phyloP scores from a whole-genome alignment of 805 yeast genomes.

The Kluyveromyces lactis region DNA sequence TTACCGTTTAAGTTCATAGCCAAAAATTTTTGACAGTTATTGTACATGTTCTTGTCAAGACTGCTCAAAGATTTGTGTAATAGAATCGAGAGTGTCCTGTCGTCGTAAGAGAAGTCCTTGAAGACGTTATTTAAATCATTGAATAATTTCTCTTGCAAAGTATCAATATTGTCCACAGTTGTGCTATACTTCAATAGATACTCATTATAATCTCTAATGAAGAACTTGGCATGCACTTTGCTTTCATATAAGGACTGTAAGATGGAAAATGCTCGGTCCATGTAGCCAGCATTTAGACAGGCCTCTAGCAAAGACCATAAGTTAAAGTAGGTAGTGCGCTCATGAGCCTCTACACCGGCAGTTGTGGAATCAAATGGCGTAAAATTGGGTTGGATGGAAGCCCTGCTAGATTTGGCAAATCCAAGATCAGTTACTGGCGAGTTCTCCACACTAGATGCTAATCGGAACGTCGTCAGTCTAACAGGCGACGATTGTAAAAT shows the following conservation, averaged over 20 bases:
- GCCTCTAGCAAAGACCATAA: slow-evolving; percentile 77
- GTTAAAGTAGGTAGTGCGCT: slow-evolving; percentile 49
- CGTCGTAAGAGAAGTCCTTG: slow-evolving; percentile 36
- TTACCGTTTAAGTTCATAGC: slow-evolving; percentile 13
- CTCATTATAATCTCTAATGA: slow-evolving; percentile 61
- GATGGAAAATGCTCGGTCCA: slow-evolving; percentile 61
- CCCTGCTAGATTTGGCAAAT: slow-evolving; percentile 10
- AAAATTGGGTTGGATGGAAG: slow-evolving; percentile 16
- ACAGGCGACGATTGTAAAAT: background rate
- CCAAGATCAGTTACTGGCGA: slow-evolving; percentile 8
- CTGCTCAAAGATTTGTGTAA: slow-evolving; percentile 36
- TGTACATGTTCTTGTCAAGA: slow-evolving; percentile 3
- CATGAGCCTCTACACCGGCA: slow-evolving; percentile 10
- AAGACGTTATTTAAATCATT: slow-evolving; percentile 35
- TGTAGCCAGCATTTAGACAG: slow-evolving; percentile 56
- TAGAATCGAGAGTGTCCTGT: slow-evolving; percentile 53
- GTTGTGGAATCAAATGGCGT: slow-evolving; percentile 23
- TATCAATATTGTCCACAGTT: slow-evolving; percentile 28
- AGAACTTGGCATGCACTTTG: slow-evolving; percentile 35
- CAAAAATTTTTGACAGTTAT: slow-evolving; percentile 11
- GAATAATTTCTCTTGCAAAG: slow-evolving; percentile 32
- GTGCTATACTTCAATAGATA: slow-evolving; percentile 35
- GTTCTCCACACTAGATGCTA: background rate
- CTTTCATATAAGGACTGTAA: slow-evolving; percentile 52
- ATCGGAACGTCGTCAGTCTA: background rate